These are phyloP conservation scores for Pyrenopolyporus hunteri DNA, from an alignment of 495 filamentous ascomycete genomes.

Conservation along the genomic window DNA sequence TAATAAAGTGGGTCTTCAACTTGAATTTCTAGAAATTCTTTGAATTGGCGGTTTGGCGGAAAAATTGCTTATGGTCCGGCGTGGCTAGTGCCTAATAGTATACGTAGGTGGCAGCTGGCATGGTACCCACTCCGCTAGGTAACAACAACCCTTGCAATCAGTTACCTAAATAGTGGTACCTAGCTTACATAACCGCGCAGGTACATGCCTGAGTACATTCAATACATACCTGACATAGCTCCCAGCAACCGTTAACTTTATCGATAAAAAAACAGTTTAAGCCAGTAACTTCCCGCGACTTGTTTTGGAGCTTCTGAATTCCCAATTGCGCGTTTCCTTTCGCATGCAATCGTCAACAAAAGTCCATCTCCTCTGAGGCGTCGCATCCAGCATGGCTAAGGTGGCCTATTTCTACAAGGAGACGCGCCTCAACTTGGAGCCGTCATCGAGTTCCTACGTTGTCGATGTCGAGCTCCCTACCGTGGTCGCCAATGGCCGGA, in stretches of 20 bases:
- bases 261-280: slow-evolving; percentile 29
- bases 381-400: slow-evolving; percentile 52
- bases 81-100: no score
- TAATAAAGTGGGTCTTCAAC: no score
- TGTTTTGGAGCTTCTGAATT: slow-evolving; percentile 30
- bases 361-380: slow-evolving; percentile 19
- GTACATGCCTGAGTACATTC: no score
- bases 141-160: no score
- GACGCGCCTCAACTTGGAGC: slow-evolving; percentile 80
- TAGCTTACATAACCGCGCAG: no score
- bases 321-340: slow-evolving; percentile 16
- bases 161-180: no score
- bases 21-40: no score
- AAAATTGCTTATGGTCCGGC: no score
- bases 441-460: slow-evolving; percentile 68
- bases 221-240: no score
- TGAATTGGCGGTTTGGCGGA: no score
- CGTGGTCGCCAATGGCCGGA: slow-evolving; percentile 39
- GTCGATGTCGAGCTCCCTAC: slow-evolving; percentile 77
- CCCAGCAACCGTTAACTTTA: slow-evolving; percentile 8
- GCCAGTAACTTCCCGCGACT: slow-evolving; percentile 5
- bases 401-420: slow-evolving; percentile 75
- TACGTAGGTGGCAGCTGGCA: no score
- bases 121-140: slow-evolving; percentile 1
- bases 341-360: slow-evolving; percentile 2